phyloP scores from a whole-genome alignment of 2,329 filamentous ascomycete genomes.

The Monilinia vaccinii-corymbosi region DNA sequence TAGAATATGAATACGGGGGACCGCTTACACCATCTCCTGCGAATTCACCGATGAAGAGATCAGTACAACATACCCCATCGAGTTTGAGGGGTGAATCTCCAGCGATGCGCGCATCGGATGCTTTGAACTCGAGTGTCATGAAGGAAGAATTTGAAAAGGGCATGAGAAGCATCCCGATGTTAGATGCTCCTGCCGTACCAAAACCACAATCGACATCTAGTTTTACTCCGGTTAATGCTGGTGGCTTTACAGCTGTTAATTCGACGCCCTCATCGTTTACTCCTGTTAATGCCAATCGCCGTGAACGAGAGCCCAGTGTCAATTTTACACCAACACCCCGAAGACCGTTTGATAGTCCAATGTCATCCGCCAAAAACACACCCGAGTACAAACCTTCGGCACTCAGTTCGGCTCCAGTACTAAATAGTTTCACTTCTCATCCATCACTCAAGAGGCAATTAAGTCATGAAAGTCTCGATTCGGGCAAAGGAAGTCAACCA shows the following conservation, averaged over 20 bases:
- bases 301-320: constrained; percentile 43
- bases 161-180: constrained; percentile 29
- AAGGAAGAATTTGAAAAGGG: constrained; percentile 31
- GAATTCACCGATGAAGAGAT: constrained; percentile 64
- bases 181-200: constrained; percentile 25
- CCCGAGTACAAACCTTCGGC: constrained; percentile 52
- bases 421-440: constrained; percentile 42
- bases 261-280: constrained; percentile 44
- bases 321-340: constrained; percentile 43
- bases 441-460: constrained; percentile 66
- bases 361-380: constrained; percentile 53
- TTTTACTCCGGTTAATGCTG: constrained; percentile 36
- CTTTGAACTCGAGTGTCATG: constrained; percentile 44
- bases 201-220: constrained; percentile 24
- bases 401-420: constrained; percentile 41
- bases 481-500: constrained; percentile 25
- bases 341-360: constrained; percentile 50
- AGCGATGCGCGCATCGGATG: constrained; percentile 46
- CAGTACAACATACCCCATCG: constrained; percentile 48
- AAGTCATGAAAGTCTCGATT: constrained; percentile 43
- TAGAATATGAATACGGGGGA: constrained; percentile 88
- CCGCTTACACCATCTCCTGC: constrained; percentile 74
- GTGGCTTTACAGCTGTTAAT: constrained; percentile 60
- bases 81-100: constrained; percentile 58
- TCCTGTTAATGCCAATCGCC: constrained; percentile 38